These are phyloP conservation scores for Penicillium expansum DNA, from an alignment of 2,329 filamentous ascomycete species.

Conservation along the genomic window DNA sequence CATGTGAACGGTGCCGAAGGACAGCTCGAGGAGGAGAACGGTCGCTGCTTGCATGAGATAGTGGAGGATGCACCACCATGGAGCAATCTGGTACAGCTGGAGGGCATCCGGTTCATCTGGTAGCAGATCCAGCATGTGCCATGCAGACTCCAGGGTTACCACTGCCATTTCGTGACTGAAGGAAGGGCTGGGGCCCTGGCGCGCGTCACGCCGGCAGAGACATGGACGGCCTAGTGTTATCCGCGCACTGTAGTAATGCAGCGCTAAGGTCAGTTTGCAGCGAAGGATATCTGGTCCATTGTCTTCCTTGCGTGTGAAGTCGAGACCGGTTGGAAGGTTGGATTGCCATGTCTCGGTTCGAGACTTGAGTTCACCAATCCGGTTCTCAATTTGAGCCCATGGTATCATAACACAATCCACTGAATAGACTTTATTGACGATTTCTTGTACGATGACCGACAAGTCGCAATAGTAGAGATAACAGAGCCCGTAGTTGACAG, in stretches of 20 bases:
- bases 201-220: constrained; percentile 45
- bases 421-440: constrained; percentile 44
- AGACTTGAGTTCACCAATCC: constrained; percentile 39
- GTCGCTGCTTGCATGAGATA: constrained; percentile 46
- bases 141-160: constrained; percentile 41
- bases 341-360: constrained; percentile 41
- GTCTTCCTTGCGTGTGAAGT: constrained; percentile 38
- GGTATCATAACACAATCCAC: constrained; percentile 39
- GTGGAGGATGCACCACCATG: constrained; percentile 48
- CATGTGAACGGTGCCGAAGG: constrained; percentile 45
- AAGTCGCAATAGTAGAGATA: constrained; percentile 43
- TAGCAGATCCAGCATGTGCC: constrained; percentile 40
- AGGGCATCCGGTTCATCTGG: constrained; percentile 42
- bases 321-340: constrained; percentile 37
- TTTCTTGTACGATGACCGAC: constrained; percentile 40
- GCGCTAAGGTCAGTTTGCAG: constrained; percentile 41
- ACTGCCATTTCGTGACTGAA: constrained; percentile 43
- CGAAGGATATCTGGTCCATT: constrained; percentile 36
- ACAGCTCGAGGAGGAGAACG: constrained; percentile 47
- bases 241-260: constrained; percentile 45
- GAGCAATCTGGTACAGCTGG: constrained; percentile 41
- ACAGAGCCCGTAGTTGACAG: constrained; percentile 36
- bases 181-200: constrained; percentile 24
- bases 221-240: constrained; percentile 47
- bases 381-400: constrained; percentile 42